Conservation (phyloP, 352 stramenopile genomes). For the Pythium periplocum region DNA sequence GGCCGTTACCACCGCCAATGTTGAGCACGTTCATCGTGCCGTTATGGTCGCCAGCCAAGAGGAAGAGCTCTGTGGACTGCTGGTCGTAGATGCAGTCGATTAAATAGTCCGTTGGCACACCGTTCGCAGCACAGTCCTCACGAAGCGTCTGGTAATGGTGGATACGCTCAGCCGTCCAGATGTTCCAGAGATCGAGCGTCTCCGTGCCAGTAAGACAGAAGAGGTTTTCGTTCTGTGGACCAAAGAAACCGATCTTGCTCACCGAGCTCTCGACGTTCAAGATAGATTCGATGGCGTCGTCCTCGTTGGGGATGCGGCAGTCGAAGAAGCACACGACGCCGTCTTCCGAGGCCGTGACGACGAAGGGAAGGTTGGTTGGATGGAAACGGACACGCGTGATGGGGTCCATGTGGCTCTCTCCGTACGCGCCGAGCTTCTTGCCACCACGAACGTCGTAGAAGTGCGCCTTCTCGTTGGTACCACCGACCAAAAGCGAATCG, state of each 20-base stretch:
- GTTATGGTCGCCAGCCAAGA: constrained; percentile 74
- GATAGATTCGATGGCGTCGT: constrained; percentile 87
- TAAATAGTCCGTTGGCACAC: constrained; percentile 76
- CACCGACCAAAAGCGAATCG: constrained; percentile 68
- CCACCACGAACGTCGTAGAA: constrained; percentile 80
- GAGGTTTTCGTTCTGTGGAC: constrained; percentile 70
- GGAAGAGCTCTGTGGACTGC: constrained; percentile 57
- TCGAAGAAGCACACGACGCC: constrained; percentile 90
- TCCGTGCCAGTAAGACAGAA: constrained; percentile 85
- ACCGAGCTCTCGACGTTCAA: constrained; percentile 89
- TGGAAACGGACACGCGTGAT: constrained; percentile 88
- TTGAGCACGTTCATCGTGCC: constrained; percentile 71
- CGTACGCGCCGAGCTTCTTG: constrained; percentile 68
- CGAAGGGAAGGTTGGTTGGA: constrained; percentile 60
- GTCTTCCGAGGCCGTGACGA: constrained; percentile 89
- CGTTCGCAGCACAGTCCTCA: constrained; percentile 63
- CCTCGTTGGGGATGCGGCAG: constrained; percentile 73
- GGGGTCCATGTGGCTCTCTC: constrained; percentile 85
- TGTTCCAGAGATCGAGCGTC: constrained; percentile 88
- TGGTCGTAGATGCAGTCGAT: constrained; percentile 85
- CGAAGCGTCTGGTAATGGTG: constrained; percentile 75
- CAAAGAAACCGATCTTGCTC: constrained; percentile 86
- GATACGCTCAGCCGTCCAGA: constrained; percentile 74
- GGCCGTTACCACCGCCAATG: constrained; percentile 46
- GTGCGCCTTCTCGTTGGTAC: constrained; percentile 70